Conservation (phyloP, 495 filamentous ascomycete genomes). For the Aspergillus wentii region DNA sequence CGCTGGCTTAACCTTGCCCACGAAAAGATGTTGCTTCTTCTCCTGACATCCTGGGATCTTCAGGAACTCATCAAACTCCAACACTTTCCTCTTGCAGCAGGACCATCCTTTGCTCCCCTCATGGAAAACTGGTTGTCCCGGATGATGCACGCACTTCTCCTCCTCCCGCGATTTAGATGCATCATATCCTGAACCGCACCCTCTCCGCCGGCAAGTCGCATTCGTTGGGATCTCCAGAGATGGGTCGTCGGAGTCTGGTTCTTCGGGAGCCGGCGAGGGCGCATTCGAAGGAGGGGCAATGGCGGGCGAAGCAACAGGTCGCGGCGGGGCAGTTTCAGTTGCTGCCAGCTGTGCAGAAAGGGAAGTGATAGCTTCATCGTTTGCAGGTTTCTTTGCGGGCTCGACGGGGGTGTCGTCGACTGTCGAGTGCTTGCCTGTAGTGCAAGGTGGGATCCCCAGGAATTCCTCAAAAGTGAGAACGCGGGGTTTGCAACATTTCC, state of each 20-base stretch:
- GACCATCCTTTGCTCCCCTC: slow-evolving; percentile 96
- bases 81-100: slow-evolving; percentile 90
- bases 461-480: slow-evolving; percentile 99
- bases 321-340: slow-evolving; percentile 18
- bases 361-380: slow-evolving; percentile 23
- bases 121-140: slow-evolving; percentile 86
- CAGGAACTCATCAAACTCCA: slow-evolving; percentile 98
- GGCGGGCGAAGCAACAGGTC: slow-evolving; percentile 40
- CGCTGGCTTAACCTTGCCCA: slow-evolving; percentile 67
- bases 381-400: slow-evolving; percentile 40
- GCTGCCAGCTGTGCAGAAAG: slow-evolving; percentile 17
- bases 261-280: slow-evolving; percentile 61
- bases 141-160: slow-evolving; percentile 83
- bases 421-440: slow-evolving; percentile 86
- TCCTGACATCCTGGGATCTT: slow-evolving; percentile 86
- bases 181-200: slow-evolving; percentile 63
- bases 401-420: slow-evolving; percentile 67
- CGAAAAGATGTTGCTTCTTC: slow-evolving; percentile 76
- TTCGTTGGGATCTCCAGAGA: slow-evolving; percentile 63
- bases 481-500: slow-evolving; percentile 99
- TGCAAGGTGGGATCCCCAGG: slow-evolving; percentile 88
- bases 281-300: slow-evolving; percentile 51
- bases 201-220: slow-evolving; percentile 69
- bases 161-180: slow-evolving; percentile 55
- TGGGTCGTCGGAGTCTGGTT: slow-evolving; percentile 86